These are phyloP conservation scores for Coniophora puteana DNA, from an alignment of 1,284 basidiomycete species.

Conservation along the genomic window DNA sequence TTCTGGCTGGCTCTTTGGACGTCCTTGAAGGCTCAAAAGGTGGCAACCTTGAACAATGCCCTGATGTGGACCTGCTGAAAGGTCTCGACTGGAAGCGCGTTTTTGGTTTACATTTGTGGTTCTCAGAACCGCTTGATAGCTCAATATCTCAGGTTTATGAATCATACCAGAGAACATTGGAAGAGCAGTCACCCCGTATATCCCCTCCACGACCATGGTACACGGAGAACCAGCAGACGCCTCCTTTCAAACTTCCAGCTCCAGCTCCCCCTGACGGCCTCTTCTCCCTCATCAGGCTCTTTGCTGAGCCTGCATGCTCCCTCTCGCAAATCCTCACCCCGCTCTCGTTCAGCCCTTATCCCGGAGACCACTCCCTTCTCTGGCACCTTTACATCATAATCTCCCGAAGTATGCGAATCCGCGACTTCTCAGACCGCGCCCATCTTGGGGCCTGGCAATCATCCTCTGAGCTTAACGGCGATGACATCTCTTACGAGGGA, in stretches of 20 bases:
- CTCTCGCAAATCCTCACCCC: slow-evolving; percentile 63
- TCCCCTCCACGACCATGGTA: slow-evolving; percentile 74
- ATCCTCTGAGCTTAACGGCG: slow-evolving; percentile 38
- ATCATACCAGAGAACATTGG: slow-evolving; percentile 58
- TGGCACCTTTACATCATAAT: slow-evolving; percentile 95
- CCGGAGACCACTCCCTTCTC: slow-evolving; percentile 77
- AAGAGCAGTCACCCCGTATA: slow-evolving; percentile 39
- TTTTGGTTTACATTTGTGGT: slow-evolving; percentile 93
- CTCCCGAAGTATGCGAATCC: slow-evolving; percentile 74
- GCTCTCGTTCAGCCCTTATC: slow-evolving; percentile 72
- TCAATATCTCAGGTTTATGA: slow-evolving; percentile 69
- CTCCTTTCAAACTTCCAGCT: slow-evolving; percentile 26
- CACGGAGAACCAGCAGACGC: slow-evolving; percentile 38
- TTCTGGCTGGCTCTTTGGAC: slow-evolving; percentile 80
- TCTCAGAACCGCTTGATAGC: slow-evolving; percentile 70
- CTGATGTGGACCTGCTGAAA: slow-evolving; percentile 70
- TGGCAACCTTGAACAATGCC: slow-evolving; percentile 51
- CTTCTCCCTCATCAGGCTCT: slow-evolving; percentile 82
- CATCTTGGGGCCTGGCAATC: slow-evolving; percentile 37
- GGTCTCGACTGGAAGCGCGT: slow-evolving; percentile 94
- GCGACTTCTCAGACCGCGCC: slow-evolving; percentile 84
- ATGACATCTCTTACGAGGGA: slow-evolving; percentile 50
- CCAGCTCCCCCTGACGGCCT: slow-evolving; percentile 60
- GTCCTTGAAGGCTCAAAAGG: slow-evolving; percentile 58
- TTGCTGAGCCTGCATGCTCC: slow-evolving; percentile 63